A percentile compares a stretch with the other conserved stretches of the same genome.
These are phyloP conservation scores for Nemania sp. DNA, from an alignment of 2,329 filamentous ascomycete species.

Conservation along the genomic window DNA sequence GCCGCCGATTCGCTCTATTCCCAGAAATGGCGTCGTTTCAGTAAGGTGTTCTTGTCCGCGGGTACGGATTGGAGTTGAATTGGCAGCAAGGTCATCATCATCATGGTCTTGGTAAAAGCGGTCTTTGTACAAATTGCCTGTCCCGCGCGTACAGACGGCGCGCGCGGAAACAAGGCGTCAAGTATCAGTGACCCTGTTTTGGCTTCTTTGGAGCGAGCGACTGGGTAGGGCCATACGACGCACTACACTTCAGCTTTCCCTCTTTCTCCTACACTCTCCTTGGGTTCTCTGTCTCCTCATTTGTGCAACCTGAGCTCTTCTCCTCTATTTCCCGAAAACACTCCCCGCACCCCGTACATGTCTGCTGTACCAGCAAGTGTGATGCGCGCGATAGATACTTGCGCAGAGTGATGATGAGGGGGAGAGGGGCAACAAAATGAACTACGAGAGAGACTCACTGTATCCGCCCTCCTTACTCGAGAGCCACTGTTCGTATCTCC, in stretches of 20 bases:
- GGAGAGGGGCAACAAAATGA: slow-evolving; percentile 7
- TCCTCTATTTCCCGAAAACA: not conserved
- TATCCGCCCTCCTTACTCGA: slow-evolving; percentile 53
- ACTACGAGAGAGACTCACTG: slow-evolving; percentile 49
- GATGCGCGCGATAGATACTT: too few species aligned
- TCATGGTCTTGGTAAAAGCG: slow-evolving; percentile 24
- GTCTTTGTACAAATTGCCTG: slow-evolving; percentile 6
- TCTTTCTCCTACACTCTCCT: not conserved
- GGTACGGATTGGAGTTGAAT: too few species aligned
- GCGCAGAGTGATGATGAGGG: too few species aligned
- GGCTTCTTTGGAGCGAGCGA: too few species aligned
- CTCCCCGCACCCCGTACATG: too few species aligned
- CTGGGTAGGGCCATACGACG: slow-evolving; percentile 1
- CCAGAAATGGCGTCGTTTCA: slow-evolving; percentile 66
- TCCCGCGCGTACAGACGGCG: slow-evolving; percentile 18
- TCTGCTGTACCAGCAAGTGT: too few species aligned
- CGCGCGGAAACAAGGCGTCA: slow-evolving; percentile 14
- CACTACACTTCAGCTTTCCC: too few species aligned
- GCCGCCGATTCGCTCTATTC: slow-evolving; percentile 71
- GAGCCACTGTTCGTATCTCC: slow-evolving; percentile 71
- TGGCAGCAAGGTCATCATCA: too few species aligned
- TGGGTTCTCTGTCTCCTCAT: not conserved
- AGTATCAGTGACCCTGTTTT: slow-evolving; percentile 24
- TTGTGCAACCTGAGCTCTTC: too few species aligned
- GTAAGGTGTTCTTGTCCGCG: slow-evolving; percentile 49